A percentile compares a stretch with the other conserved stretches of the same genome.
Conservation (phyloP, 2,329 filamentous ascomycete species). For the Colletotrichum eremochloae region DNA sequence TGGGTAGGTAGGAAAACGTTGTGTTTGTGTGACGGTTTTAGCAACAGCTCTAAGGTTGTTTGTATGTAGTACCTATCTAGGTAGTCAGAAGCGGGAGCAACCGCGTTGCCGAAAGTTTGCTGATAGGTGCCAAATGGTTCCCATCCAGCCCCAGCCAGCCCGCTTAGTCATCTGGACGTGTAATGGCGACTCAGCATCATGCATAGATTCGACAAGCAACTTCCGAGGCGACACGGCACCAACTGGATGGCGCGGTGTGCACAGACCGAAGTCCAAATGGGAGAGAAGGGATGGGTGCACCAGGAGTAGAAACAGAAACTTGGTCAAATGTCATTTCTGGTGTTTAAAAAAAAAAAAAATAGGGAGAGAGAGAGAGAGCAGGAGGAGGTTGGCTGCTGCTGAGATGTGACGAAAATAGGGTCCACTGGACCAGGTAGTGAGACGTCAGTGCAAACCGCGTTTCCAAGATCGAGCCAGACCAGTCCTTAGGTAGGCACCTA, state of each 20-base stretch:
- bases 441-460: slow-evolving; percentile 12
- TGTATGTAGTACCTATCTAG: too few relatives aligned
- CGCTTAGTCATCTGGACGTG: neutral
- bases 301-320: slow-evolving; percentile 17
- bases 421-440: slow-evolving; percentile 8
- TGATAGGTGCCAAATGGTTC: neutral
- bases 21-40: neutral
- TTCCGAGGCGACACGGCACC: slow-evolving; percentile 17
- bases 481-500: neutral
- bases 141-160: neutral
- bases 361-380: slow-evolving; percentile 4
- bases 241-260: slow-evolving; percentile 20
- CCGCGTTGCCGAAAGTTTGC: slow-evolving; percentile 36
- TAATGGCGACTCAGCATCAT: neutral
- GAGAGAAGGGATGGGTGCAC: slow-evolving; percentile 31
- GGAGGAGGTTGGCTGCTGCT: slow-evolving; percentile 24
- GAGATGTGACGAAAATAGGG: slow-evolving; percentile 32
- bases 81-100: slow-evolving; percentile 21
- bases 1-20: neutral
- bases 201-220: slow-evolving; percentile 1
- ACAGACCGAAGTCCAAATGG: slow-evolving; percentile 35
- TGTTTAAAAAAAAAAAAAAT: neutral
- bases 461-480: slow-evolving; percentile 31
- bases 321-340: slow-evolving; percentile 35
- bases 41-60: neutral